Conservation (phyloP, 2,329 filamentous ascomycete genomes). For the Malbranchea zuffiana region DNA sequence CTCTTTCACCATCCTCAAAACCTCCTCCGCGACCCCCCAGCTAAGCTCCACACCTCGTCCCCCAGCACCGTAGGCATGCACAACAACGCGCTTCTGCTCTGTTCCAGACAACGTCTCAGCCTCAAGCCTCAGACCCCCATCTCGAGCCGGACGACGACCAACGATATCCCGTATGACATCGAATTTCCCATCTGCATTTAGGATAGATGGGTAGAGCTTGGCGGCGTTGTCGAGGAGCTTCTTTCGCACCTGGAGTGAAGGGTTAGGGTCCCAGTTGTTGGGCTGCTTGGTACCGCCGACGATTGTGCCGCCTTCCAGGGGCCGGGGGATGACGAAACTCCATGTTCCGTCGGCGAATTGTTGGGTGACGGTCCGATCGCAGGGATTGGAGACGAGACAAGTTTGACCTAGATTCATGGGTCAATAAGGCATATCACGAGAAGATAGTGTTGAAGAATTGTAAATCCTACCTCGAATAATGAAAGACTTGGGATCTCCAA, state of each 20-base stretch:
- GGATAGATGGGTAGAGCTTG: conserved; percentile 32
- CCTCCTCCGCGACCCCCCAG: conserved; percentile 48
- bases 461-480: conserved; percentile 31
- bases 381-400: conserved; percentile 37
- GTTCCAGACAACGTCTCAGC: conserved; percentile 32
- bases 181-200: conserved; percentile 28
- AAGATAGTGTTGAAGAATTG: neutral
- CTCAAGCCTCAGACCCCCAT: conserved; percentile 43
- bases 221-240: conserved; percentile 37
- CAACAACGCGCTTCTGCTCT: conserved; percentile 18
- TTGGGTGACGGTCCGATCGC: conserved; percentile 43
- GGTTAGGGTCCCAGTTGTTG: conserved; percentile 44
- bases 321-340: conserved; percentile 53
- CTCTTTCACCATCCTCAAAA: conserved; percentile 32
- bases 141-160: conserved; percentile 35
- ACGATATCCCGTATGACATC: conserved; percentile 39
- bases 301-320: conserved; percentile 52
- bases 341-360: conserved; percentile 53
- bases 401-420: conserved; percentile 30
- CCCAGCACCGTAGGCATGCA: conserved; percentile 51
- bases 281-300: conserved; percentile 57
- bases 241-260: conserved; percentile 39
- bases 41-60: conserved; percentile 53
- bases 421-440: neutral
- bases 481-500: conserved; percentile 33